These are phyloP conservation scores for Neovahlkampfia damariscottae DNA, from an alignment of 78 protist species.

Conservation along the genomic window DNA sequence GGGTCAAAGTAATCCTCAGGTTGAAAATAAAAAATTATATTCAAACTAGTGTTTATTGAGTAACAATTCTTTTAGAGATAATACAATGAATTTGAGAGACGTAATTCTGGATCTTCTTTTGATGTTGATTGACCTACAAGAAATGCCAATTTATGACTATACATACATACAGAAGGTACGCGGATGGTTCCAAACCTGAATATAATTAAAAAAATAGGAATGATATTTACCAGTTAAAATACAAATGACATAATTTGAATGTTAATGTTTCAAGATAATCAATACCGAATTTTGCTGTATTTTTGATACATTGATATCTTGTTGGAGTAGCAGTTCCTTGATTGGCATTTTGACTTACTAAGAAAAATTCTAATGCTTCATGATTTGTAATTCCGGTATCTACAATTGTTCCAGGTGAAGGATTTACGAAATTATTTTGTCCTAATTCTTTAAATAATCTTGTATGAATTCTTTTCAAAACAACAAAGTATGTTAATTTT, in stretches of 20 bases:
- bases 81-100: too few species aligned
- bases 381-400: not conserved
- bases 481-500: conserved; percentile 20
- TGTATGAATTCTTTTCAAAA: conserved; percentile 33
- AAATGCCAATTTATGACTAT: conserved; percentile 45
- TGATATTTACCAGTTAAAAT: conserved; percentile 22
- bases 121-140: conserved; percentile 23
- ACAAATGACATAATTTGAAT: conserved; percentile 16
- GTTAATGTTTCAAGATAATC: conserved; percentile 4
- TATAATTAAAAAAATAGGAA: too few species aligned
- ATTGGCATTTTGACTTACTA: conserved; percentile 19
- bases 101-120: not conserved
- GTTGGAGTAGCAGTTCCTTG: conserved; percentile 33
- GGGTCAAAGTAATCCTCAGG: too few species aligned
- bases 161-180: conserved; percentile 35
- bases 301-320: conserved; percentile 20
- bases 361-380: conserved; percentile 28
- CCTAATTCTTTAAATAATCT: conserved; percentile 14
- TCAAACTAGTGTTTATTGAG: too few species aligned
- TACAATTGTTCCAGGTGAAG: conserved; percentile 33
- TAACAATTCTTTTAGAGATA: too few species aligned
- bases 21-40: too few species aligned
- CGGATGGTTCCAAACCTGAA: conserved; percentile 16
- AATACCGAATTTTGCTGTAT: not conserved
- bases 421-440: conserved; percentile 12